phyloP scores from a whole-genome alignment of 371 early-diverging fungal genomes.

The Catenaria anguillulae region DNA sequence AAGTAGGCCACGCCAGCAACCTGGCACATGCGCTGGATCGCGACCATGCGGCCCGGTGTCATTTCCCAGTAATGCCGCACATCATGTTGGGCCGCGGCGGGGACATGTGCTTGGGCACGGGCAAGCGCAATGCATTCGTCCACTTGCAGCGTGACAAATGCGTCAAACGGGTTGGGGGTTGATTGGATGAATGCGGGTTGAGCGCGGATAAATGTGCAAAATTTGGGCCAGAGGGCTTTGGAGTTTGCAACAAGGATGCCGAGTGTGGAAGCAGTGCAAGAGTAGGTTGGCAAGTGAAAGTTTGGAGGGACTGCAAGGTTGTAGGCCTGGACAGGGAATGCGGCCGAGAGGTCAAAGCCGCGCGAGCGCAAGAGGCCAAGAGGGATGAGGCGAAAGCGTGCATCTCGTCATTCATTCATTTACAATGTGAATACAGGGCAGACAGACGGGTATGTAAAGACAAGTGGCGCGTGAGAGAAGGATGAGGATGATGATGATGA shows the following conservation, averaged over 20 bases:
- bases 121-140: neutral
- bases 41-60: neutral
- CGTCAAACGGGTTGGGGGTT: neutral
- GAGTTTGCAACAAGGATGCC: neutral
- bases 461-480: too few species aligned
- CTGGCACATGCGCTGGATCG: neutral
- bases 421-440: too few species aligned
- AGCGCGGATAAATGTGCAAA: neutral
- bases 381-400: too few species aligned
- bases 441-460: too few species aligned
- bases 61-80: neutral
- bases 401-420: too few species aligned
- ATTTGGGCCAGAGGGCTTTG: neutral
- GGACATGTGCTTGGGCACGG: neutral
- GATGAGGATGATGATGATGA: too few species aligned
- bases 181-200: neutral
- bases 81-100: neutral
- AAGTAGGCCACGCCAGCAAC: neutral
- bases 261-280: neutral
- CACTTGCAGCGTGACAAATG: neutral
- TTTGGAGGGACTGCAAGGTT: neutral
- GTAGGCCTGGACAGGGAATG: neutral
- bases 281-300: neutral
- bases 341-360: neutral
- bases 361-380: neutral